These are phyloP conservation scores for Gyromitra esculenta DNA, from an alignment of 2,329 filamentous ascomycete species.

Conservation along the genomic window DNA sequence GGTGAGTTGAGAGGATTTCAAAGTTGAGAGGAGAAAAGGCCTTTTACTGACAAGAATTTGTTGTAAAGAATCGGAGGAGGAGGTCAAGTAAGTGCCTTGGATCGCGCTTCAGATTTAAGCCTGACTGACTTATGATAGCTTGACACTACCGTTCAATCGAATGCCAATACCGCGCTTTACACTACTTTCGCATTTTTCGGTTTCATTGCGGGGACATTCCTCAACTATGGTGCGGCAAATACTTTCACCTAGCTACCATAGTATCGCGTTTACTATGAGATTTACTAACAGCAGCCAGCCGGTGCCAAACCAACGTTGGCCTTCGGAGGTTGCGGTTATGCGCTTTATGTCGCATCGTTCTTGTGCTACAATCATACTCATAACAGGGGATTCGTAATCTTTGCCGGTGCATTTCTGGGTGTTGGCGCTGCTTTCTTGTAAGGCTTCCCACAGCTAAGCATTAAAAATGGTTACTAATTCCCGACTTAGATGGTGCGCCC, in stretches of 20 bases:
- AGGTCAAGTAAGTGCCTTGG: conserved; percentile 39
- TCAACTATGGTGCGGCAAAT: conserved; percentile 67
- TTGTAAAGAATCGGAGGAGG: conserved; percentile 49
- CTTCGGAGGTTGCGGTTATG: conserved; percentile 79
- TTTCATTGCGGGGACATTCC: conserved; percentile 78
- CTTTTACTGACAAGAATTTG: conserved; percentile 11
- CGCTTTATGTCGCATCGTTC: conserved; percentile 64
- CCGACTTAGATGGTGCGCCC: conserved; percentile 62
- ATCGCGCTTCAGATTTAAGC: neutral
- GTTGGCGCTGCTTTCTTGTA: conserved; percentile 63
- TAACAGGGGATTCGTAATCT: conserved; percentile 65
- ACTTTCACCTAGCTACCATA: too few species aligned
- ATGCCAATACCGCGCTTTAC: conserved; percentile 63
- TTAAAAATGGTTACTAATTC: neutral
- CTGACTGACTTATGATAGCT: conserved; percentile 29
- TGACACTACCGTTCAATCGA: conserved; percentile 51
- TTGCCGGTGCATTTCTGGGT: conserved; percentile 65
- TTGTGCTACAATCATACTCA: conserved; percentile 65
- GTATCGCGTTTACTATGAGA: neutral
- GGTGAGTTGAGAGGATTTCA: conserved; percentile 37
- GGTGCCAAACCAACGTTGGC: conserved; percentile 75
- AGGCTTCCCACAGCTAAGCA: neutral
- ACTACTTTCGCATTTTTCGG: conserved; percentile 69
- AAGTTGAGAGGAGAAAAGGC: neutral
- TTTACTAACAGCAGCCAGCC: conserved; percentile 60